Base-by-base conservation (phyloP, 495 filamentous ascomycete species). In the Podospora sp. region DNA sequence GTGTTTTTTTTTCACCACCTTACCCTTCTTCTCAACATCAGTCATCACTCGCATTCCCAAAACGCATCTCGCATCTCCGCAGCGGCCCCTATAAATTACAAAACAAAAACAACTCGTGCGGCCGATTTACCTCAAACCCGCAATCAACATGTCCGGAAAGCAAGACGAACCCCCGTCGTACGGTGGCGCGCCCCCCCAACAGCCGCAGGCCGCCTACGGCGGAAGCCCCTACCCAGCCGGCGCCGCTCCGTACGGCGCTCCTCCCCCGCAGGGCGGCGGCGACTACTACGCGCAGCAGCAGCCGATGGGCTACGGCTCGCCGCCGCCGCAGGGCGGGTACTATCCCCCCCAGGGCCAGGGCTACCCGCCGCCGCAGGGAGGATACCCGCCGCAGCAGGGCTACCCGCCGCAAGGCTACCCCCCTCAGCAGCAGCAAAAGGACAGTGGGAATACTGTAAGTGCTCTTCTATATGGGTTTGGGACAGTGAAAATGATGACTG, bases 121-220 rank as follows among this genome's bases (percentile, higher is more conserved):
- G 8, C 29, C 29, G 29, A 9, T 46, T n/a, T 57, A 64, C 9
- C 46, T 49, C 51, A 52, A n/a, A n/a, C n/a, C 16, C 57, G 24
- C n/a, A 36, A 22, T 29, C 26, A 40, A 63, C 22, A 82, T 81
- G 78, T 73, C 76, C 58, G 65, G 76, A 49, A 81, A 83, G 73
- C 59, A 68, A 69, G 79, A 81, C 66, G 67, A 76, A 6, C 80
- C 80, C 27, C 80, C 80, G n/a, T 76, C 78, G 11, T 83, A 83
- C 76, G 36, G 61, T 64, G 57, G 25, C 66, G 52, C 52, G 20
- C 57, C 46, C 29, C 49, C 61, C 35, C 65, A 69, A 40, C 66
- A 46, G 27, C 63, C 69, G 36, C 66, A 70, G 53, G 50, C 68
- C n/a, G 40, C 69, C 46, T 68, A 72, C 61, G 53, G 62, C 35